These are phyloP conservation scores for Iris macrosiphon DNA, from an alignment of 106 monocot species.

Conservation along the genomic window DNA sequence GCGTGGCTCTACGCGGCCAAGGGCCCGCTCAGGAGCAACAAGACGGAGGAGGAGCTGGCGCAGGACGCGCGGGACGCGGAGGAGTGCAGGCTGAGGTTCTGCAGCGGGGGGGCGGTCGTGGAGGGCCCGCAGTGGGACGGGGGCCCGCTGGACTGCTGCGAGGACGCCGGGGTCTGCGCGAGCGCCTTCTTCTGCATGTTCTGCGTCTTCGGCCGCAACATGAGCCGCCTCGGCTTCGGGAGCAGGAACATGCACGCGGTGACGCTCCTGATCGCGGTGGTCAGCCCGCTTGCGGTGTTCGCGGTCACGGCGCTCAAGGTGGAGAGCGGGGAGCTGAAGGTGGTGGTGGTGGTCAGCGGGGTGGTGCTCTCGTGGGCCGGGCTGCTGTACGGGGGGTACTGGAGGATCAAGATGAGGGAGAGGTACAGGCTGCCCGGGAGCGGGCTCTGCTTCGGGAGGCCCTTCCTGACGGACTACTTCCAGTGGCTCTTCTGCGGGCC, in stretches of 20 bases:
- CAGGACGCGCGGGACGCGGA: background rate
- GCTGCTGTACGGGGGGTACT: too few species aligned
- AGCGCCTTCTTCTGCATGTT: constrained; percentile 22
- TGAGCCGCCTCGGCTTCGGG: constrained; percentile 11
- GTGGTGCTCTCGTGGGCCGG: too few species aligned
- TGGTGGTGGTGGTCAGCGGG: too few species aligned
- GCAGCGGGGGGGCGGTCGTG: too few species aligned
- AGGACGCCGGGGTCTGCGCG: background rate
- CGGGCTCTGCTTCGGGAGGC: background rate
- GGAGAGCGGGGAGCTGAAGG: too few species aligned
- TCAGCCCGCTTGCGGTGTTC: constrained; percentile 15
- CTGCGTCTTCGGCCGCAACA: constrained; percentile 14
- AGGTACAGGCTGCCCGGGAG: too few species aligned
- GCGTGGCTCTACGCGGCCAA: background rate
- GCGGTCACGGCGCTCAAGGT: too few species aligned
- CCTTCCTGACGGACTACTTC: background rate
- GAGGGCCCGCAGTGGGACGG: constrained; percentile 10
- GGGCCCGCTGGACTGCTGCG: constrained; percentile 9
- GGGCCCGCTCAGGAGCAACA: background rate
- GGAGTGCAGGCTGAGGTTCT: background rate
- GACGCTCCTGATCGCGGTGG: constrained; percentile 6
- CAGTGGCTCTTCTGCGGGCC: constrained; percentile 4
- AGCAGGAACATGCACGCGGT: constrained; percentile 15
- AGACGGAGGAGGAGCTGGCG: background rate
- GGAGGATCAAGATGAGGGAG: too few species aligned